Evolutionary conservation across 2,329 filamentous ascomycete genomes (phyloP).

Genomic region (Fonsecaea nubica): DNA sequence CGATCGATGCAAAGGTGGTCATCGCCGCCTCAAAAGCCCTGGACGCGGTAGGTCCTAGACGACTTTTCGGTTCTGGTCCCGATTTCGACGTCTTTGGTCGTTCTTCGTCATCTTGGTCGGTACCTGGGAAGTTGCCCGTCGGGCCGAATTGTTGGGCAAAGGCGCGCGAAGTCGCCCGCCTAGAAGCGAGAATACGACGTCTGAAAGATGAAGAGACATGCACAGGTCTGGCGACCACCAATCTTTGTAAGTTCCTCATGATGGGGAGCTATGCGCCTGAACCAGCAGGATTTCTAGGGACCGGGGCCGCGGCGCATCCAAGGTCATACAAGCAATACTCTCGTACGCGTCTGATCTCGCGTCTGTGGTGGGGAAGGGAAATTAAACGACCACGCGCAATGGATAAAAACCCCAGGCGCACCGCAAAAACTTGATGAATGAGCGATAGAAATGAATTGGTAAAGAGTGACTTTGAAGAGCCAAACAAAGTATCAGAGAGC

Average conservation of each 20-base stretch:
- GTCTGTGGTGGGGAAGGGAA: not conserved
- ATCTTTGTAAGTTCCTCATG: slow-evolving; percentile 25
- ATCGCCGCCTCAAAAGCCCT: slow-evolving; percentile 77
- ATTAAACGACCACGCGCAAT: not conserved
- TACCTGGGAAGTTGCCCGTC: slow-evolving; percentile 30
- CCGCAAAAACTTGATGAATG: not conserved
- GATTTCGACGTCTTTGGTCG: slow-evolving; percentile 25
- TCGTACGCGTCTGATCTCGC: not conserved
- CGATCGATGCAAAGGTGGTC: slow-evolving; percentile 76
- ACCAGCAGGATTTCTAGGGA: not conserved
- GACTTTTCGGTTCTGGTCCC: slow-evolving; percentile 23
- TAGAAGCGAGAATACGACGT: slow-evolving; percentile 3
- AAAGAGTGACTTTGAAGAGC: not conserved
- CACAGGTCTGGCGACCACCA: slow-evolving; percentile 18
- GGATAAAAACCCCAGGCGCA: not conserved
- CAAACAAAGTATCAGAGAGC: not conserved
- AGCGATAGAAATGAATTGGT: not conserved
- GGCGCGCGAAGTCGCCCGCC: slow-evolving; percentile 17
- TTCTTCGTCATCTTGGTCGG: slow-evolving; percentile 32
- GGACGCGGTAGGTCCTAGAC: slow-evolving; percentile 46
- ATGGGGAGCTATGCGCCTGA: slow-evolving; percentile 19
- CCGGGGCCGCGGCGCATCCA: not conserved
- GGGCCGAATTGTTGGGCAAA: slow-evolving; percentile 34
- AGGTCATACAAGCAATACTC: not conserved
- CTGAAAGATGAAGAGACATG: slow-evolving; percentile 10